Evolutionary conservation across 2,329 filamentous ascomycete genomes (phyloP).

Genomic region (Curvularia verruculosa): DNA sequence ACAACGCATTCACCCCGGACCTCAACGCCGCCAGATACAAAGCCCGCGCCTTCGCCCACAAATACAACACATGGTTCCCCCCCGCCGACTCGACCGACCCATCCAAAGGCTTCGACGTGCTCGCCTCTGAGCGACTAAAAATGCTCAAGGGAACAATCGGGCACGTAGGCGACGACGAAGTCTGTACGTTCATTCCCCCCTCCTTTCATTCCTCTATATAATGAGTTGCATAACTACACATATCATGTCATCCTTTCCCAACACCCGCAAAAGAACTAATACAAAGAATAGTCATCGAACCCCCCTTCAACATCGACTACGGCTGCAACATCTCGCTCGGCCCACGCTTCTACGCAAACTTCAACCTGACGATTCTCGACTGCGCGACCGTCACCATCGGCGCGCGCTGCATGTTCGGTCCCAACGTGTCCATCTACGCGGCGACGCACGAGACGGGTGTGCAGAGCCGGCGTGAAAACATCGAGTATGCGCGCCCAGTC

Average conservation of each 20-base stretch:
- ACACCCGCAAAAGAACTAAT: too few species aligned
- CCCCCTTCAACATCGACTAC: conserved; percentile 68
- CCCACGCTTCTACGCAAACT: conserved; percentile 68
- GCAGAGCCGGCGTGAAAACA: conserved; percentile 52
- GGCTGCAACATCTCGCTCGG: conserved; percentile 69
- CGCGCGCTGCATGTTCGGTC: conserved; percentile 59
- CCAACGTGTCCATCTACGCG: conserved; percentile 59
- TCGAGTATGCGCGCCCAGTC: conserved; percentile 59
- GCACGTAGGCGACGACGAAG: conserved; percentile 40
- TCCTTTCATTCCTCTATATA: too few species aligned
- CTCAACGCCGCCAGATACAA: conserved; percentile 60
- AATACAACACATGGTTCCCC: conserved; percentile 61
- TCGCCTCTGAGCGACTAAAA: conserved; percentile 33
- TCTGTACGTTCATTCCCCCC: too few species aligned
- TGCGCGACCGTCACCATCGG: conserved; percentile 61
- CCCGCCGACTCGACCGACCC: conserved; percentile 19
- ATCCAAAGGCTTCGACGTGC: conserved; percentile 29
- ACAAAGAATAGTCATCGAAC: too few species aligned
- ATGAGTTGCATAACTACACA: too few species aligned
- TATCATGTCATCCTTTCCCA: too few species aligned
- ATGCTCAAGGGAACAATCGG: conserved; percentile 41
- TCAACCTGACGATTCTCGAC: conserved; percentile 61
- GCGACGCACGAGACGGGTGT: conserved; percentile 61
- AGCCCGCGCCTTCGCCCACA: conserved; percentile 62
- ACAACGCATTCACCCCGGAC: conserved; percentile 58